Percentiles rank a stretch among this genome's conserved stretches.
Evolutionary conservation across 1,284 basidiomycete genomes (phyloP).

Genomic region (Pterula multifida): DNA sequence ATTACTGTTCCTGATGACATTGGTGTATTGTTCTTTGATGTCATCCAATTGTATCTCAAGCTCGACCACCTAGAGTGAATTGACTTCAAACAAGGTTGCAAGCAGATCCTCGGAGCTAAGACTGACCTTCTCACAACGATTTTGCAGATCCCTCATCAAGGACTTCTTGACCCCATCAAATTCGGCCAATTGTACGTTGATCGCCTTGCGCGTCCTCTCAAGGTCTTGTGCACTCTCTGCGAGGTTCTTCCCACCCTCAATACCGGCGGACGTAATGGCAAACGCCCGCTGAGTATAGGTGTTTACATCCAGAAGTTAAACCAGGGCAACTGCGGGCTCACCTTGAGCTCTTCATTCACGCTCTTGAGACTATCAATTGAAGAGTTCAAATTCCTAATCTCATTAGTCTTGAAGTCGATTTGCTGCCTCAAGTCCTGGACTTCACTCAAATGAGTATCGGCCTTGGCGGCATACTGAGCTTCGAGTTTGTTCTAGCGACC

Average conservation of each 20-base stretch:
- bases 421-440: slow-evolving; percentile 87
- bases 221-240: slow-evolving; percentile 95
- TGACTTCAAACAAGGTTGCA: slow-evolving; percentile 6
- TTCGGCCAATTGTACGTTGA: slow-evolving; percentile 94
- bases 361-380: slow-evolving; percentile 91
- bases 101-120: slow-evolving; percentile 2
- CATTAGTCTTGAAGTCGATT: slow-evolving; percentile 77
- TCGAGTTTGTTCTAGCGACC: slow-evolving; percentile 75
- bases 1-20: slow-evolving; percentile 95
- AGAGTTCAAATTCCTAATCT: slow-evolving; percentile 76
- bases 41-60: slow-evolving; percentile 98
- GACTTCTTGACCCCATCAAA: slow-evolving; percentile 99
- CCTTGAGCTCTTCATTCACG: slow-evolving; percentile 97
- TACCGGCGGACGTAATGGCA: slow-evolving; percentile 90
- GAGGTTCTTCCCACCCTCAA: slow-evolving; percentile 92
- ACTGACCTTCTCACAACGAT: slow-evolving; percentile 95
- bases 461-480: slow-evolving; percentile 84
- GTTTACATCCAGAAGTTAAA: slow-evolving; percentile 7
- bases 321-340: slow-evolving; percentile 18
- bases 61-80: slow-evolving; percentile 75
- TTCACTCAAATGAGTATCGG: slow-evolving; percentile 82
- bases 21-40: slow-evolving; percentile 98
- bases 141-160: slow-evolving; percentile 96
- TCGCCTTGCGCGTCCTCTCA: slow-evolving; percentile 92
- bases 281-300: slow-evolving; percentile 74